phyloP scores from a whole-genome alignment of 2,329 filamentous ascomycete species.

The Helotiales sp. region DNA sequence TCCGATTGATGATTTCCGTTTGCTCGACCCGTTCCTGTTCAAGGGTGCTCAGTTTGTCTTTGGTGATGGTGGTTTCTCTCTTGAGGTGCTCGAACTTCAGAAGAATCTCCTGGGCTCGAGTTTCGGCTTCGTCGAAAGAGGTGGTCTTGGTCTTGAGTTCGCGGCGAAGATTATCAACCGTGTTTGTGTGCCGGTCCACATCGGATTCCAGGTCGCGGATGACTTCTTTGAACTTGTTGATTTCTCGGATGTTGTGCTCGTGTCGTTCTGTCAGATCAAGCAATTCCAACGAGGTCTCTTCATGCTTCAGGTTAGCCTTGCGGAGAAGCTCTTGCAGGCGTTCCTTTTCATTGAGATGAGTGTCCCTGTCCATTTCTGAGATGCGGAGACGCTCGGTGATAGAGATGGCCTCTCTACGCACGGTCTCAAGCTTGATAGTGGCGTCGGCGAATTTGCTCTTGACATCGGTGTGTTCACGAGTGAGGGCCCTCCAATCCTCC shows the following conservation, averaged over 20 bases:
- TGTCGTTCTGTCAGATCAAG: background rate
- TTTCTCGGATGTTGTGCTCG: background rate
- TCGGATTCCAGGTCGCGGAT: background rate
- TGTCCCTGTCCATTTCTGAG: background rate
- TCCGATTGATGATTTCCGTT: background rate
- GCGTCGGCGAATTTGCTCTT: background rate
- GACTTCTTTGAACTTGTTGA: background rate
- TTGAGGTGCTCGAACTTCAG: background rate
- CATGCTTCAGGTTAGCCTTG: background rate
- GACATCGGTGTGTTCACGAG: background rate
- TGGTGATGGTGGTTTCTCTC: background rate
- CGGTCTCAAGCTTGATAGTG: conserved; percentile 1
- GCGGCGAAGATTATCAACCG: background rate
- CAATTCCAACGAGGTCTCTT: background rate
- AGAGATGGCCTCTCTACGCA: background rate
- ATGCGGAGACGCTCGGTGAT: conserved; percentile 3
- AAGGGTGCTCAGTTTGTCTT: background rate
- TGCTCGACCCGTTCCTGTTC: background rate
- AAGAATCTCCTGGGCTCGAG: background rate
- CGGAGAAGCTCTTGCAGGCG: background rate
- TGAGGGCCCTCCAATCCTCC: background rate
- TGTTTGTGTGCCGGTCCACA: background rate
- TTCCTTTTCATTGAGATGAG: background rate
- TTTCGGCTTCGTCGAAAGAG: background rate
- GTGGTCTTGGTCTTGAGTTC: background rate